These are phyloP conservation scores for Vaccinium corymbosum DNA, from an alignment of 148 eudicot genomes.

Conservation along the genomic window DNA sequence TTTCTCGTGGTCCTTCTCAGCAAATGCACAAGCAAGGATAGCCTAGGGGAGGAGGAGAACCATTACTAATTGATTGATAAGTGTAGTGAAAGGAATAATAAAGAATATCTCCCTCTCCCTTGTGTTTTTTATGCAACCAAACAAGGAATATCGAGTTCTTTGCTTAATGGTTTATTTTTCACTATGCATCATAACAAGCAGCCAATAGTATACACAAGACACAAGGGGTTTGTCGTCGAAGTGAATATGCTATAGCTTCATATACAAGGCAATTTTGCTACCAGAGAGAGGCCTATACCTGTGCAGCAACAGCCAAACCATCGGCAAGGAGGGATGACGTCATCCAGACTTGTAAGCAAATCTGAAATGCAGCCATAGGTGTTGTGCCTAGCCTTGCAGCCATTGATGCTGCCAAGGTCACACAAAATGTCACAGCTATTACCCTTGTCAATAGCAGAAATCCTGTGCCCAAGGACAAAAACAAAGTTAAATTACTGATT, in stretches of 20 bases:
- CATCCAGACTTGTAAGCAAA: conserved; percentile 95
- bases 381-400: conserved; percentile 87
- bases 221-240: background rate
- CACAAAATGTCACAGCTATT: conserved; percentile 83
- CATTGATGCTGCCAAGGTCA: conserved; percentile 85
- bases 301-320: conserved; percentile 97
- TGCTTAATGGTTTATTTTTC: background rate
- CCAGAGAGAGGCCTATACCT: conserved; percentile 42
- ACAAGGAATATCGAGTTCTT: background rate
- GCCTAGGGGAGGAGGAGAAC: conserved; percentile 40
- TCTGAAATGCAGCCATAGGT: conserved; percentile 93
- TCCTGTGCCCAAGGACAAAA: conserved; percentile 37
- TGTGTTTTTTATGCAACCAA: background rate
- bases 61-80: background rate
- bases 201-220: background rate
- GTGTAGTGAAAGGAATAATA: background rate
- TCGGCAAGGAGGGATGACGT: conserved; percentile 94
- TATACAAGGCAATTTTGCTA: background rate
- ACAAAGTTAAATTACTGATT: background rate
- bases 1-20: conserved; percentile 77
- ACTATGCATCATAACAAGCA: background rate
- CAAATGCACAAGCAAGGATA: conserved; percentile 92
- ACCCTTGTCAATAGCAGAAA: conserved; percentile 64
- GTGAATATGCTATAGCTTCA: background rate
- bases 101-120: background rate